These are phyloP conservation scores for Phaeotremella fagi DNA, from an alignment of 768 basidiomycete species.

Conservation along the genomic window DNA sequence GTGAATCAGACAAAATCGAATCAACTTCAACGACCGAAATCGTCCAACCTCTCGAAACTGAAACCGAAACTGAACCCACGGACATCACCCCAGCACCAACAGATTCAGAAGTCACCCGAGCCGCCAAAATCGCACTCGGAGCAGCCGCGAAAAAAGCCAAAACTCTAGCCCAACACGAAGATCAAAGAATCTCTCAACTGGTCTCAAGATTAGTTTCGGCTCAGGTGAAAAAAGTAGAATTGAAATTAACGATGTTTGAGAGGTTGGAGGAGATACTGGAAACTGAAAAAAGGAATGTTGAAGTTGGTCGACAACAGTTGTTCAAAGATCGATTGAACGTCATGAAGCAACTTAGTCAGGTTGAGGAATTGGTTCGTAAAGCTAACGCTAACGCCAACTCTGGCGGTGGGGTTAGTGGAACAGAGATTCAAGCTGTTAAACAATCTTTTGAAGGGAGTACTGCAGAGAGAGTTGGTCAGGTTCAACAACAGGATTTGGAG, in stretches of 20 bases:
- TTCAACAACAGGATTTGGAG: constrained; percentile 3
- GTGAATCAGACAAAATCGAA: background rate
- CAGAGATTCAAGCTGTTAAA: background rate
- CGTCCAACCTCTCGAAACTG: constrained; percentile 3
- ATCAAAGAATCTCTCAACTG: constrained; percentile 70
- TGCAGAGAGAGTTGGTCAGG: constrained; percentile 8
- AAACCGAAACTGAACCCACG: constrained; percentile 23
- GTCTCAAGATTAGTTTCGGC: constrained; percentile 71
- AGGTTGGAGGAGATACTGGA: constrained; percentile 90
- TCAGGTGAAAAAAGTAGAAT: constrained; percentile 73
- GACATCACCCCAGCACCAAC: constrained; percentile 49
- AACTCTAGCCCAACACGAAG: constrained; percentile 74
- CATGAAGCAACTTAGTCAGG: constrained; percentile 36
- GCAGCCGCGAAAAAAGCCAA: constrained; percentile 82
- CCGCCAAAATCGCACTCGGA: constrained; percentile 79
- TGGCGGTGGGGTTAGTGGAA: background rate
- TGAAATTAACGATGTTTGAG: constrained; percentile 93
- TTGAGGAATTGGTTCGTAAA: constrained; percentile 37
- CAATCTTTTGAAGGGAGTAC: constrained; percentile 1
- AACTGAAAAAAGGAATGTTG: constrained; percentile 77
- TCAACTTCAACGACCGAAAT: constrained; percentile 1
- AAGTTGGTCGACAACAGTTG: constrained; percentile 72
- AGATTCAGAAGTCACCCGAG: constrained; percentile 73
- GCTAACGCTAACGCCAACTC: constrained; percentile 12
- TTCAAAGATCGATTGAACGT: constrained; percentile 63